These are phyloP conservation scores for Thelonectria discophora DNA, from an alignment of 2,329 filamentous ascomycete genomes.

Conservation along the genomic window DNA sequence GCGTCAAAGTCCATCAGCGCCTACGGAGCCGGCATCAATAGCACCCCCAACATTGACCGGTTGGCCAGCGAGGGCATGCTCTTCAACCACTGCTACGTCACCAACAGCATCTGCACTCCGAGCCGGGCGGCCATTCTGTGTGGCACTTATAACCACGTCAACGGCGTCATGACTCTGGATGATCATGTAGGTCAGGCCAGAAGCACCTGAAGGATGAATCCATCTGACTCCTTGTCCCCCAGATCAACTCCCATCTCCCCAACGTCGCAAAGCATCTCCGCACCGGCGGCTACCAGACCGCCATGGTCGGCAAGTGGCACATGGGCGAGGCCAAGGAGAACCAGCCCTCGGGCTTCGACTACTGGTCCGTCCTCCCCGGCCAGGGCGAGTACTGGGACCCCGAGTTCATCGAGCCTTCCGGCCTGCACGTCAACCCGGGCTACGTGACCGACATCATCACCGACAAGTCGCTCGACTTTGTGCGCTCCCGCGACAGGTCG, in stretches of 20 bases:
- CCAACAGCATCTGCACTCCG: conserved; percentile 63
- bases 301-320: conserved; percentile 65
- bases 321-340: conserved; percentile 57
- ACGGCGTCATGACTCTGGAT: conserved; percentile 60
- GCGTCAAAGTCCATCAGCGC: conserved; percentile 58
- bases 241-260: conserved; percentile 59
- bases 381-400: conserved; percentile 64
- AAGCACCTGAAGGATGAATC: too few relatives aligned
- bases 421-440: conserved; percentile 46
- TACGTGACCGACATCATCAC: conserved; percentile 64
- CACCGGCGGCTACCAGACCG: conserved; percentile 57
- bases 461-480: conserved; percentile 56
- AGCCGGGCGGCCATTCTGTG: conserved; percentile 59
- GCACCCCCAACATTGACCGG: conserved; percentile 61
- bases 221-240: too few relatives aligned
- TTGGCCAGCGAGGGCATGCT: conserved; percentile 59
- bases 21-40: conserved; percentile 61
- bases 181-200: conserved; percentile 40
- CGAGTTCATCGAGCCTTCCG: conserved; percentile 54
- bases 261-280: conserved; percentile 62
- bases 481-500: conserved; percentile 46
- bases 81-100: conserved; percentile 64
- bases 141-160: conserved; percentile 63
- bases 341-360: conserved; percentile 60
- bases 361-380: conserved; percentile 60